These are phyloP conservation scores for Urtica urens DNA, from an alignment of 306 rosid genomes.

Conservation along the genomic window DNA sequence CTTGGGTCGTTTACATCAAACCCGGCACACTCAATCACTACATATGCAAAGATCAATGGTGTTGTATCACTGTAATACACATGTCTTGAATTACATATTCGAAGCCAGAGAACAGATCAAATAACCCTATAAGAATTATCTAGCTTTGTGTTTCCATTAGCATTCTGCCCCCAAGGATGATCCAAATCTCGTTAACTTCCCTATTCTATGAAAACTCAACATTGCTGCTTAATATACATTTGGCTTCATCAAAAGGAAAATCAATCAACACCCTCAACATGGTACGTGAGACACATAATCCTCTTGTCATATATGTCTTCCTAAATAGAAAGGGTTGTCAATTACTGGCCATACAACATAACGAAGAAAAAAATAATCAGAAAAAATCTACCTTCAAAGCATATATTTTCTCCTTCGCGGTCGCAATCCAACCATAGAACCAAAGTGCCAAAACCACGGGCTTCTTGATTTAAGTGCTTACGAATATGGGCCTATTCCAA, in stretches of 20 bases:
- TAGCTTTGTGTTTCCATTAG: background rate
- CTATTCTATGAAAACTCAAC: background rate
- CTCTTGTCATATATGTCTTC: background rate
- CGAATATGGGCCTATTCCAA: slow-evolving; percentile 67
- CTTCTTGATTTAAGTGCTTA: slow-evolving; percentile 83
- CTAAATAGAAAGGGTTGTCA: too few species aligned
- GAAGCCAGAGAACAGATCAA: background rate
- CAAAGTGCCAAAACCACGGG: slow-evolving; percentile 72
- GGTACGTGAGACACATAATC: background rate
- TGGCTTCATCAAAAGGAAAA: background rate
- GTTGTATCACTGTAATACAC: background rate
- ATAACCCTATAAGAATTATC: background rate
- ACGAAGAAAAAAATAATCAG: background rate
- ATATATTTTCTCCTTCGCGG: slow-evolving; percentile 95
- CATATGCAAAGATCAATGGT: slow-evolving; percentile 5
- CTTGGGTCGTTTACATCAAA: slow-evolving; percentile 41
- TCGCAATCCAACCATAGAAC: slow-evolving; percentile 96
- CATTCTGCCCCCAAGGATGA: background rate
- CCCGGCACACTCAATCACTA: slow-evolving; percentile 78
- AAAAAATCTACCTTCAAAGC: slow-evolving; percentile 66
- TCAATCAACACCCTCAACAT: background rate
- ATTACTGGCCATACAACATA: too few species aligned
- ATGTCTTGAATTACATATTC: background rate
- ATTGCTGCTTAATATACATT: background rate
- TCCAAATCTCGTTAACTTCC: background rate